phyloP scores from a whole-genome alignment of 2,329 filamentous ascomycete genomes.

The Hypoxylon sp. region DNA sequence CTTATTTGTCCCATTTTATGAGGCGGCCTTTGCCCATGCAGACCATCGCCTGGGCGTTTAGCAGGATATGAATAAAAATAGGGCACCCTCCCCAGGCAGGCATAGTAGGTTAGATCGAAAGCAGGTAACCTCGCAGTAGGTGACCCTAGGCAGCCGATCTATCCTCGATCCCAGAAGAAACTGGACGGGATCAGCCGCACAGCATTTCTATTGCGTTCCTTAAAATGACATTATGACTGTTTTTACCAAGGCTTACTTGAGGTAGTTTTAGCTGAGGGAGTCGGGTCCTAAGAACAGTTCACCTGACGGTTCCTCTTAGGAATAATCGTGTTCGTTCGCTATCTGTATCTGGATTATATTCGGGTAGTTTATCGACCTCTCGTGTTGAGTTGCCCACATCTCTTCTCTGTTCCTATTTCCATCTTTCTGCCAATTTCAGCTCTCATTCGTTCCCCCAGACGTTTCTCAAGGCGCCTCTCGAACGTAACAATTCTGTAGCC shows the following conservation, averaged over 20 bases:
- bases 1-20: constrained; percentile 17
- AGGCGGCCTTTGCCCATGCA: constrained; percentile 19
- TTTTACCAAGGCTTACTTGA: constrained; percentile 39
- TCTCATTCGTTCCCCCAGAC: constrained; percentile 21
- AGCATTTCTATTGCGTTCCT: constrained; percentile 38
- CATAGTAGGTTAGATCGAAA: constrained; percentile 15
- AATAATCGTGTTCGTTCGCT: constrained; percentile 19
- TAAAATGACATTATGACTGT: constrained; percentile 50
- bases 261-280: constrained; percentile 28
- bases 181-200: constrained; percentile 52
- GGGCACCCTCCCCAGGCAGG: constrained; percentile 26
- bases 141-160: constrained; percentile 47
- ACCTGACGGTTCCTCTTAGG: constrained; percentile 46
- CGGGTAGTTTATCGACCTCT: constrained; percentile 36
- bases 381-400: constrained; percentile 38
- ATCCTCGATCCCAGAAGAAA: constrained; percentile 31
- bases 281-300: constrained; percentile 49
- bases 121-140: constrained; percentile 14
- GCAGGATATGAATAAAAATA: constrained; percentile 28
- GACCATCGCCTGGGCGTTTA: constrained; percentile 16
- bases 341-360: constrained; percentile 27
- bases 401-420: constrained; percentile 32
- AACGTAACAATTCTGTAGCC: constrained; percentile 16
- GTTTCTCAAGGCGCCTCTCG: no score
- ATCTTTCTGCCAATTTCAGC: constrained; percentile 29